A percentile compares a stretch with the other conserved stretches of the same genome.
These are phyloP conservation scores for Boletellus ananas DNA, from an alignment of 768 basidiomycete species.

Conservation along the genomic window DNA sequence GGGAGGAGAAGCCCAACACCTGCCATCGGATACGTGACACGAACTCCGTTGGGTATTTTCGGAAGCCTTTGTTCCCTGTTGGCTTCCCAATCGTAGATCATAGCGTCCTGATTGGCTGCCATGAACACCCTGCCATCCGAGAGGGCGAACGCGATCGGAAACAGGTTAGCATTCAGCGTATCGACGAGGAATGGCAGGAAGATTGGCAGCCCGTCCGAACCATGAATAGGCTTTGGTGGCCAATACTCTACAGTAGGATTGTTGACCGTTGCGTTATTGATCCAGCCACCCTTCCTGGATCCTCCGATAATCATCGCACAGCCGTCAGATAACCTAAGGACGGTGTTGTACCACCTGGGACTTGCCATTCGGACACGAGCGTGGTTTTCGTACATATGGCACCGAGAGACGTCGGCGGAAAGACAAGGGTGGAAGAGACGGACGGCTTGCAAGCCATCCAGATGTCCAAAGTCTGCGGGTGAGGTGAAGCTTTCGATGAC, in stretches of 20 bases:
- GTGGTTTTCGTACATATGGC: constrained; percentile 66
- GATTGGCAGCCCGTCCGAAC: constrained; percentile 64
- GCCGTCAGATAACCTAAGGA: constrained; percentile 66
- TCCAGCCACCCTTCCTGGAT: constrained; percentile 80
- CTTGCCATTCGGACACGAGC: constrained; percentile 64
- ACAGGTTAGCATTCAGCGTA: constrained; percentile 79
- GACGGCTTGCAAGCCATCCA: constrained; percentile 68
- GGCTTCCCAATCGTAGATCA: constrained; percentile 71
- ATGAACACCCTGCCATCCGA: constrained; percentile 71
- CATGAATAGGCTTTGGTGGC: constrained; percentile 72
- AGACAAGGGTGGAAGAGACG: constrained; percentile 70
- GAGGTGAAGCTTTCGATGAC: constrained; percentile 62
- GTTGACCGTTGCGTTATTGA: constrained; percentile 76
- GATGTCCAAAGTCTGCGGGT: constrained; percentile 71
- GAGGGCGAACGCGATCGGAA: constrained; percentile 70
- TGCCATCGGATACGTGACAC: constrained; percentile 81
- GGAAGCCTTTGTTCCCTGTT: constrained; percentile 64
- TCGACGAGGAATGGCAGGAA: constrained; percentile 58
- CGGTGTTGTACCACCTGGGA: constrained; percentile 80
- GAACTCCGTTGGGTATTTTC: constrained; percentile 68
- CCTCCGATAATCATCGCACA: constrained; percentile 82
- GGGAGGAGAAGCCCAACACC: constrained; percentile 74
- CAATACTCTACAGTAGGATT: constrained; percentile 82
- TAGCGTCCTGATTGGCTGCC: constrained; percentile 74
- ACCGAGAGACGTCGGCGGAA: constrained; percentile 42